Conservation (phyloP, 768 basidiomycete species). For the Epithele typhae region DNA sequence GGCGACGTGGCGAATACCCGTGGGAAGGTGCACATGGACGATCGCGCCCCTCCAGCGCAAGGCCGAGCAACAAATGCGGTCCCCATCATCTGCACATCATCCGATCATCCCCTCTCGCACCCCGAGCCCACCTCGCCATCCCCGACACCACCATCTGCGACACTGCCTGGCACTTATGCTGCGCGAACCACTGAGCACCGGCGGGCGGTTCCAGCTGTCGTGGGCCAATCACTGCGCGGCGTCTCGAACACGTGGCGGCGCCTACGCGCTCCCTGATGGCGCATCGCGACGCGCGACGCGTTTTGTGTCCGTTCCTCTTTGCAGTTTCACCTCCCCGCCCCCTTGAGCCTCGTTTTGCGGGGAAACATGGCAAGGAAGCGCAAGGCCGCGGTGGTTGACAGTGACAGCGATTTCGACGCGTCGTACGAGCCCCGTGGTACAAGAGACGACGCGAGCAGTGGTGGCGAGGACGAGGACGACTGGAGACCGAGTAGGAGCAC, state of each 20-base stretch:
- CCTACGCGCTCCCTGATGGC: neutral
- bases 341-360: neutral
- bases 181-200: too few species aligned
- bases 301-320: too few species aligned
- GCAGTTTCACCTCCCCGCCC: too few species aligned
- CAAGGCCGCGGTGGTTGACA: constrained; percentile 2
- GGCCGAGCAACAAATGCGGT: too few species aligned
- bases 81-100: constrained; percentile 14
- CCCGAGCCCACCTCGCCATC: constrained; percentile 1
- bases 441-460: too few species aligned
- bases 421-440: constrained; percentile 13
- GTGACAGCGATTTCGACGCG: constrained; percentile 7
- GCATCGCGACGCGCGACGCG: constrained; percentile 1
- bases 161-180: too few species aligned
- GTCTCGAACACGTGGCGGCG: too few species aligned
- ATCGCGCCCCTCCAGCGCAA: too few species aligned
- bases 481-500: constrained; percentile 2
- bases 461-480: neutral
- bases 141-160: too few species aligned
- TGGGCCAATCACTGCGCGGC: too few species aligned
- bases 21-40: constrained; percentile 23
- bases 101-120: constrained; percentile 16
- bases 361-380: constrained; percentile 26
- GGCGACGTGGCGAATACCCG: constrained; percentile 27
- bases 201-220: too few species aligned